Evolutionary conservation across 305 asterid genomes (phyloP), one percentile per base, ranked within the genome.

Genomic region (Fraxinus angustifolia): DNA sequence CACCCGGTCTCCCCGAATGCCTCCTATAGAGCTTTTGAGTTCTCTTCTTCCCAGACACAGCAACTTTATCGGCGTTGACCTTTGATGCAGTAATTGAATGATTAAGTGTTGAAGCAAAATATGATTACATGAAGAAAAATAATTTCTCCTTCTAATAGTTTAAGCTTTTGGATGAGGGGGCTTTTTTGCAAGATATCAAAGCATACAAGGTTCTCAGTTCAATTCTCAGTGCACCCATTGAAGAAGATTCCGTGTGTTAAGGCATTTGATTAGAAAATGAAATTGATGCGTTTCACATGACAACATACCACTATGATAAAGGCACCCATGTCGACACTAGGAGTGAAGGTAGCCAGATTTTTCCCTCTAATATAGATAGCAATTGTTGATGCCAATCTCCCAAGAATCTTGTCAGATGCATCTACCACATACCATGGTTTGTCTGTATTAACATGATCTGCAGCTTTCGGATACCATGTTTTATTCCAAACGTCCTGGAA

Each of bases 291-390:
- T 40, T 34, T 34, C 23, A 62, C 48, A 50, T 58, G 73, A 79
- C 60, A 75, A 67, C 88, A 16, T 90, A 95, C 99, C 95, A 93
- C 98, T n/a, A 95, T 90, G 50, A 95, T 93, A 62, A 91, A 94
- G 60, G 99, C 99, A 78, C 99, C 99, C 98, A 93, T 95, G 87
- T 95, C 99, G 82, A 95, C 98, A 84, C 98, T 93, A 8, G 99
- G 99, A 67, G 99, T 95, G 83, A 84, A 95, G 0, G 97, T 95
- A 3, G 94, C 97, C 42, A 95, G 92, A 85, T 93, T 91, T 88
- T 95, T 95, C 58, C 98, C 98, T 85, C 98, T 87, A 77, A 95
- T 95, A 84, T 92, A 78, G 87, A 91, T 89, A 80, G 99, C 97
- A 70, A 95, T 95, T 1, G 97, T 89, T 12, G 99, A 93, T 76